Conservation (phyloP, 805 yeast genomes). For the Yamadazyma scolyti region DNA sequence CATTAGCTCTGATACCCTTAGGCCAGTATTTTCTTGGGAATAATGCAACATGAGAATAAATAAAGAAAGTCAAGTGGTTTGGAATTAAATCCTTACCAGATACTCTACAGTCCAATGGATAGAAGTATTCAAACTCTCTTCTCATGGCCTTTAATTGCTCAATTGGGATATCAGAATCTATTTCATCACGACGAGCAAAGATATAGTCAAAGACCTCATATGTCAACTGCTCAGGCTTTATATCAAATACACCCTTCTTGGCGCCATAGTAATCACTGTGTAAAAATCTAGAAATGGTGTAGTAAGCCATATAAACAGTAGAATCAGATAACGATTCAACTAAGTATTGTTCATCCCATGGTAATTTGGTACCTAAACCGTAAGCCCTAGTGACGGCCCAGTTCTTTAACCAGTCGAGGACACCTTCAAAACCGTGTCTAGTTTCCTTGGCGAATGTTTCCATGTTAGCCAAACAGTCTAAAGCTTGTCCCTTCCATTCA, state of each 20-base stretch:
- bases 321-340: constrained; percentile 96
- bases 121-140: constrained; percentile 94
- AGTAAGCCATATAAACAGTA: constrained; percentile 91
- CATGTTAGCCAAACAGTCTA: constrained; percentile 74
- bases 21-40: constrained; percentile 95
- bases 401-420: constrained; percentile 91
- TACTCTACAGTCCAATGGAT: constrained; percentile 87
- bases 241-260: constrained; percentile 65
- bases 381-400: constrained; percentile 98
- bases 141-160: constrained; percentile 70
- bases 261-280: constrained; percentile 86
- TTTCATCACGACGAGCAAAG: constrained; percentile 66
- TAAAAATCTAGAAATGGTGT: constrained; percentile 81
- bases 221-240: constrained; percentile 81
- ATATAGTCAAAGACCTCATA: constrained; percentile 91
- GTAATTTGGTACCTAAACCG: constrained; percentile 91
- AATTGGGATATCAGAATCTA: constrained; percentile 56
- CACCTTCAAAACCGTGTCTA: constrained; percentile 88
- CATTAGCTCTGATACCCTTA: constrained; percentile 87
- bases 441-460: constrained; percentile 80
- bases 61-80: constrained; percentile 93
- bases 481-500: constrained; percentile 76
- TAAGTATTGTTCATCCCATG: constrained; percentile 93
- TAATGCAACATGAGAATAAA: constrained; percentile 87
- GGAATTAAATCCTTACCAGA: constrained; percentile 98